Evolutionary conservation across 192 early-diverging fungal species (phyloP), one percentile per base, ranked within the genome.

Genomic region (Podila epicladia): DNA sequence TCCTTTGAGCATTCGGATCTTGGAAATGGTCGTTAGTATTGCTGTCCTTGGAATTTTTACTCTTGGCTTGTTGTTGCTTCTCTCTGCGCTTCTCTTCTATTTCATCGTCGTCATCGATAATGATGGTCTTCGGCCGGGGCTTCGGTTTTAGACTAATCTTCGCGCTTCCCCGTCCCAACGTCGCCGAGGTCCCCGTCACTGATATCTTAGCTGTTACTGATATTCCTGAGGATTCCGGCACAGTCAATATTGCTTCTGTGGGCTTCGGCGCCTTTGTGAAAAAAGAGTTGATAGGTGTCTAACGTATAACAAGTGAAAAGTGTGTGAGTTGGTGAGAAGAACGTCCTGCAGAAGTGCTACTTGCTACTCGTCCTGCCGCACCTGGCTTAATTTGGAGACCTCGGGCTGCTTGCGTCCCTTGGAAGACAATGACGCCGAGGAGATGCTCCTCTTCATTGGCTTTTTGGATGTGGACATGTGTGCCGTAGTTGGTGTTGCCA

Each of bases 81-180:
- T 12, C 53, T 5, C 31, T 26, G 11, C 24, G 22, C 0, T 9
- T 22, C 4, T 51, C 13, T 1, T 62, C 67, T 0, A 55, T 4
- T 6, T 65, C 63, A 19, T 70, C 67, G 15, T 65, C 58, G 29
- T 70, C 68, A 15, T 76, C 67, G 4, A 76, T 58, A 28, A 76
- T 76, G 20, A 76, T 65, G 0, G 68, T 24, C 41, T 76, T 76
- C 28, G 63, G 48, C 24, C 26, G 37, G 24, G 53, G 6, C 38
- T 35, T 74, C 15, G 29, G 19, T 26, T 55, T 55, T n/a, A 1
- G 53, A 26, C n/a, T 26, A 26, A 26, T 26, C 24, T 20, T 9
- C 37, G 50, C 0, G 61, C 20, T 9, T 35, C 45, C 45, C 20
- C 29, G 12, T 7, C 15, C 13, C 17, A 38, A 59, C 19, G 67